phyloP scores from a whole-genome alignment of 2,329 filamentous ascomycete species.

The Cercospora sesami region DNA sequence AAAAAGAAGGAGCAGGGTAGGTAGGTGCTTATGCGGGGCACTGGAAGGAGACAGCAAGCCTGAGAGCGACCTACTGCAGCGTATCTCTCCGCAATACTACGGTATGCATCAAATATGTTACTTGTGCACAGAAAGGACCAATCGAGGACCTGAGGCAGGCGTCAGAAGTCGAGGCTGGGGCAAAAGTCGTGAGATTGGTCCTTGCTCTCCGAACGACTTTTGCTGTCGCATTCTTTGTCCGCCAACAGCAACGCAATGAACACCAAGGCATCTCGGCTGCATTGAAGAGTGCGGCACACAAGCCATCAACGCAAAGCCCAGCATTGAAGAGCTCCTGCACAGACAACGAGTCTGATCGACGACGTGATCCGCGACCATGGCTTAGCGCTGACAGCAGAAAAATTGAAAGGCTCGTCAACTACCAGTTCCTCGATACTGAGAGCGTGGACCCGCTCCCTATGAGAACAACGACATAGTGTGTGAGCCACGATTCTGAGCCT shows the following conservation, averaged over 20 bases:
- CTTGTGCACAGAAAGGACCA: background rate
- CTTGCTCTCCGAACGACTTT: background rate
- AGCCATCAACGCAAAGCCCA: background rate
- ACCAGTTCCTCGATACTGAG: background rate
- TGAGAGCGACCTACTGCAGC: background rate
- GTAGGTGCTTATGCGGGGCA: too few species aligned
- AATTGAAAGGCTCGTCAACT: background rate
- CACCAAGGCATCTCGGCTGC: background rate
- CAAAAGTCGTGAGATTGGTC: background rate
- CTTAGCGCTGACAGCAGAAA: background rate
- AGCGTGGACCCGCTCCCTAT: background rate
- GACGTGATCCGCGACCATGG: background rate
- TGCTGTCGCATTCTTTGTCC: background rate
- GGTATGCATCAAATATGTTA: background rate
- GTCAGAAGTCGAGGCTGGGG: background rate
- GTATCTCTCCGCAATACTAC: background rate
- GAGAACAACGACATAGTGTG: too few species aligned
- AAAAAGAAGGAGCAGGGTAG: too few species aligned
- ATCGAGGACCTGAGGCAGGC: background rate
- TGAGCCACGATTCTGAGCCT: too few species aligned
- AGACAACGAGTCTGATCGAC: background rate
- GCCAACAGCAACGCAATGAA: background rate
- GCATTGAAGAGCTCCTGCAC: background rate
- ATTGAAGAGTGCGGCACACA: background rate
- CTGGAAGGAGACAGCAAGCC: background rate